Evolutionary conservation across 768 basidiomycete genomes (phyloP).

Genomic region (Termitomyces sp.): DNA sequence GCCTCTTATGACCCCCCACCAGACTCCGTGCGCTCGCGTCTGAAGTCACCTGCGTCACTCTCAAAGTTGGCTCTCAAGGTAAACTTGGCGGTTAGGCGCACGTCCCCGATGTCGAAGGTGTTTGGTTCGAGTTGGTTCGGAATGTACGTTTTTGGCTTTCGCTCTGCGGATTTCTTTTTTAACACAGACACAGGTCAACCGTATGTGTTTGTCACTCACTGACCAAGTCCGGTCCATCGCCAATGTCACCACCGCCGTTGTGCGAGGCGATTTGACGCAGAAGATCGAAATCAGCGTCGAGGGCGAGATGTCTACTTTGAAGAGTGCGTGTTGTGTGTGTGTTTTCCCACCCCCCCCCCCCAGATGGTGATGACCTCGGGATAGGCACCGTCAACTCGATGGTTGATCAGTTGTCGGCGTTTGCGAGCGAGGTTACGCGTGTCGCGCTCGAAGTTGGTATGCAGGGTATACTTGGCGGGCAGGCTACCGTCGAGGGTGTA

Average conservation of each 20-base stretch:
- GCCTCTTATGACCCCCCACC: constrained; percentile 23
- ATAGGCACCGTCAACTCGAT: constrained; percentile 83
- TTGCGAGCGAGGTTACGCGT: constrained; percentile 77
- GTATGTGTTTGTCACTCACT: constrained; percentile 78
- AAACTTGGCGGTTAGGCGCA: constrained; percentile 86
- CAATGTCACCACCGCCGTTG: constrained; percentile 84
- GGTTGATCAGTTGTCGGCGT: constrained; percentile 86
- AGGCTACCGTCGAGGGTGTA: constrained; percentile 85
- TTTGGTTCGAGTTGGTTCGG: constrained; percentile 79
- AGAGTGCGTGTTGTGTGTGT: constrained; percentile 27
- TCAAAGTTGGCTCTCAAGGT: constrained; percentile 85
- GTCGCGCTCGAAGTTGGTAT: constrained; percentile 90
- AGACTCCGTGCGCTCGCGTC: constrained; percentile 63
- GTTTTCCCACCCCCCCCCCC: no score
- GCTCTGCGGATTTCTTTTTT: no score
- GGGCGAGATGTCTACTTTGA: constrained; percentile 80
- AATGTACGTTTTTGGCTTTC: no score
- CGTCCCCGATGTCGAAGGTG: constrained; percentile 88
- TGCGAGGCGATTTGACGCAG: constrained; percentile 85
- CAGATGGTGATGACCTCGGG: neutral
- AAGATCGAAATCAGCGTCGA: constrained; percentile 91
- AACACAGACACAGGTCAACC: constrained; percentile 47
- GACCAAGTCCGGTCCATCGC: constrained; percentile 83
- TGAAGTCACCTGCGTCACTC: constrained; percentile 79
- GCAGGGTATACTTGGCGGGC: constrained; percentile 86